A percentile compares a stretch with the other conserved stretches of the same genome.
Evolutionary conservation across 2,329 filamentous ascomycete genomes (phyloP).

Genomic region (Penicillium italicum): DNA sequence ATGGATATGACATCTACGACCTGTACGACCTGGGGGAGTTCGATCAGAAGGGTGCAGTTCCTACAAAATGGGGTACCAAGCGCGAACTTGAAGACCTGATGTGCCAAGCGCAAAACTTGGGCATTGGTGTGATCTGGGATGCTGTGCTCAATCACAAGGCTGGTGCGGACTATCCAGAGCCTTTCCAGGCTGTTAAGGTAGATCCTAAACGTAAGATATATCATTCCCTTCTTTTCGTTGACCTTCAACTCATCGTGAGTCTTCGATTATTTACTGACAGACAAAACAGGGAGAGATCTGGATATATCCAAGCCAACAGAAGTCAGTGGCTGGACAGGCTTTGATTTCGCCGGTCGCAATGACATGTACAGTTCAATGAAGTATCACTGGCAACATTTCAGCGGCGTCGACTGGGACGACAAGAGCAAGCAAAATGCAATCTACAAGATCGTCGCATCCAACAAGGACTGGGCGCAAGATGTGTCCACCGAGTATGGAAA

Average conservation of each 20-base stretch:
- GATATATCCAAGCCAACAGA: conserved; percentile 55
- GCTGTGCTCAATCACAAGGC: conserved; percentile 71
- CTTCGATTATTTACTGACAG: not conserved
- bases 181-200: conserved; percentile 61
- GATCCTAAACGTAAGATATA: conserved; percentile 46
- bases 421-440: conserved; percentile 56
- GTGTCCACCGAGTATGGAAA: conserved; percentile 66
- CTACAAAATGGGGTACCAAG: conserved; percentile 67
- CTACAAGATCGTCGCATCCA: conserved; percentile 61
- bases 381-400: conserved; percentile 67
- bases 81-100: conserved; percentile 57
- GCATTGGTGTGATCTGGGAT: conserved; percentile 63
- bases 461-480: conserved; percentile 61
- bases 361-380: conserved; percentile 59
- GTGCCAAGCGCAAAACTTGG: conserved; percentile 49
- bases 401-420: conserved; percentile 64
- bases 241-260: not conserved
- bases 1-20: conserved; percentile 69
- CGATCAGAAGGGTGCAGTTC: conserved; percentile 60
- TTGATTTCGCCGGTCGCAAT: conserved; percentile 61
- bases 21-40: conserved; percentile 70
- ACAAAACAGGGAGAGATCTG: conserved; percentile 45
- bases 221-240: not conserved
- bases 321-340: conserved; percentile 66
- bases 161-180: conserved; percentile 63